Evolutionary conservation across 2,329 filamentous ascomycete genomes (phyloP).

Genomic region (Fusarium palustre): DNA sequence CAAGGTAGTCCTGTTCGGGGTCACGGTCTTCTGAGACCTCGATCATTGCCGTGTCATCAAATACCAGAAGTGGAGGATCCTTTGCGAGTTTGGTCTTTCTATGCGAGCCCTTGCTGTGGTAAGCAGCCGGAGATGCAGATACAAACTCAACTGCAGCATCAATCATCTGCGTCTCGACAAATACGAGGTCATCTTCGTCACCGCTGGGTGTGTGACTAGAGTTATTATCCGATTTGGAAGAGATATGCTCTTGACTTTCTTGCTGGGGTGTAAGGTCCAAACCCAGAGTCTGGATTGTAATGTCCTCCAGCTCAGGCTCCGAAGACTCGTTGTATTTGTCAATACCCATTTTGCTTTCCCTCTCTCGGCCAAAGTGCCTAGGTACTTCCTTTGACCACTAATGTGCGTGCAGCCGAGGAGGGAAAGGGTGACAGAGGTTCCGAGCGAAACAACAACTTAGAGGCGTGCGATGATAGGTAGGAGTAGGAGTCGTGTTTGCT

Average conservation of each 20-base stretch:
- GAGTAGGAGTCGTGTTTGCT: background rate
- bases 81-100: background rate
- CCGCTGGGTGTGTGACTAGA: background rate
- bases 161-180: background rate
- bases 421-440: background rate
- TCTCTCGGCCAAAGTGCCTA: background rate
- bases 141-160: background rate
- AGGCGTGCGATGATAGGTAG: background rate
- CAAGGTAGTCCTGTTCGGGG: background rate
- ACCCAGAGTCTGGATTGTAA: background rate
- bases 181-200: background rate
- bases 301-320: background rate
- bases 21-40: background rate
- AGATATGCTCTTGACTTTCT: background rate
- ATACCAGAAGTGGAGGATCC: background rate
- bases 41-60: background rate
- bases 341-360: constrained; percentile 3
- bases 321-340: background rate
- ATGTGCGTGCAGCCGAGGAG: background rate
- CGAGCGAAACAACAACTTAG: background rate
- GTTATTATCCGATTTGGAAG: background rate
- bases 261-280: background rate
- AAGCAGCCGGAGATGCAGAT: background rate
- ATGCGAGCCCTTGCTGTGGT: background rate
- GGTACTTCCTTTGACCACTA: background rate